These are phyloP conservation scores for Anthoceros angustus DNA, from an alignment of 225 moss, liverwort and hornwort genomes.

Conservation along the genomic window DNA sequence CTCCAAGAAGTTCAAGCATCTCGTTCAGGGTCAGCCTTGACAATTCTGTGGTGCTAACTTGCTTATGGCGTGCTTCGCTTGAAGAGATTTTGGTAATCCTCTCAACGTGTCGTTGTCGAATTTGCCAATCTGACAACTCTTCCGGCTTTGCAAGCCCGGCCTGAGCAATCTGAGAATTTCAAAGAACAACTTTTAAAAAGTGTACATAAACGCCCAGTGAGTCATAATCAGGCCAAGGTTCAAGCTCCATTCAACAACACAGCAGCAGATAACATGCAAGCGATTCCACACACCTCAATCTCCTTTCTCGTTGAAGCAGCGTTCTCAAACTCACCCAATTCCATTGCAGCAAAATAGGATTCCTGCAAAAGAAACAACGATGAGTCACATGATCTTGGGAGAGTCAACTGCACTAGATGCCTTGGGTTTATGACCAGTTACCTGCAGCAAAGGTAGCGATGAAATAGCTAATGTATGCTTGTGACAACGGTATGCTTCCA, in stretches of 20 bases:
- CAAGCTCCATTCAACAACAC: neutral
- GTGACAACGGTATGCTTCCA: neutral
- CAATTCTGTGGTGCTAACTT: neutral
- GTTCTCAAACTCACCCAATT: neutral
- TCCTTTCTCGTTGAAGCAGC: neutral
- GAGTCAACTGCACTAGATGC: neutral
- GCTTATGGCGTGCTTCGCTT: neutral
- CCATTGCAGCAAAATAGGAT: neutral
- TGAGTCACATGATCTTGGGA: neutral
- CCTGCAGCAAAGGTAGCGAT: neutral
- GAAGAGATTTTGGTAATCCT: neutral
- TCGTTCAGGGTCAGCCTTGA: neutral
- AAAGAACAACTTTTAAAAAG: too few relatives aligned
- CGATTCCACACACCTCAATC: neutral
- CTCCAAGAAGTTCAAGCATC: neutral
- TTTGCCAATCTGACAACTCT: neutral
- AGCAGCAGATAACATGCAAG: neutral
- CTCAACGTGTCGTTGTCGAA: neutral
- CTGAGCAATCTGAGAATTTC: neutral
- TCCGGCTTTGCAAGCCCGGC: neutral
- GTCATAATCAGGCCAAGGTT: too few relatives aligned
- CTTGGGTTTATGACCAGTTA: neutral
- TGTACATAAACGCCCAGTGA: too few relatives aligned
- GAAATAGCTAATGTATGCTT: neutral
- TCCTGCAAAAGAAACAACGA: neutral